phyloP scores from a whole-genome alignment of 1,284 basidiomycete species.

The Agroathelia rolfsii region DNA sequence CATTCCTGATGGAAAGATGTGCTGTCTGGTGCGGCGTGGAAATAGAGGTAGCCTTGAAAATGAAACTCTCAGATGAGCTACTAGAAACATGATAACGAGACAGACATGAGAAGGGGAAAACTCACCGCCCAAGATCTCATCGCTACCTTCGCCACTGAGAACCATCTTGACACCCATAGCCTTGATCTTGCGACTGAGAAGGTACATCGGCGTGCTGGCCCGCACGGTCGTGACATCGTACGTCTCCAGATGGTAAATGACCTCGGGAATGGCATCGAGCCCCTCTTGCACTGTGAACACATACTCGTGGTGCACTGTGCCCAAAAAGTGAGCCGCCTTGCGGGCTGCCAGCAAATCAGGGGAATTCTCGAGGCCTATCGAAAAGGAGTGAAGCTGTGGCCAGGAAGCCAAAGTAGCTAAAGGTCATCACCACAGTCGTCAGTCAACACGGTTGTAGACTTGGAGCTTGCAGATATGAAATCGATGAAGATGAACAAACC shows the following conservation, averaged over 20 bases:
- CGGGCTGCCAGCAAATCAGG: conserved; percentile 93
- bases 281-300: conserved; percentile 99
- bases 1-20: conserved; percentile 93
- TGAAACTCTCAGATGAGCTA: no score
- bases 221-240: conserved; percentile 99
- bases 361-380: conserved; percentile 91
- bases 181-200: conserved; percentile 97
- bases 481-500: conserved; percentile 38
- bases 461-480: no score
- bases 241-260: conserved; percentile 98
- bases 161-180: conserved; percentile 99
- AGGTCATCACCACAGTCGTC: no score
- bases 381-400: conserved; percentile 98
- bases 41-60: conserved; percentile 87
- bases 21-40: conserved; percentile 93
- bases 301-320: conserved; percentile 96
- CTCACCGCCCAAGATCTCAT: conserved; percentile 92
- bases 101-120: conserved; percentile 8
- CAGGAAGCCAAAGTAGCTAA: conserved; percentile 73
- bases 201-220: conserved; percentile 96
- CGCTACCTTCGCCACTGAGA: conserved; percentile 93
- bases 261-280: conserved; percentile 93
- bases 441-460: no score
- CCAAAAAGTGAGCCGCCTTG: conserved; percentile 89
- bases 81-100: conserved; percentile 3